A percentile compares a stretch with the other conserved stretches of the same genome.
Conservation (phyloP, 2,329 filamentous ascomycete species). For the Pyricularia sp. region DNA sequence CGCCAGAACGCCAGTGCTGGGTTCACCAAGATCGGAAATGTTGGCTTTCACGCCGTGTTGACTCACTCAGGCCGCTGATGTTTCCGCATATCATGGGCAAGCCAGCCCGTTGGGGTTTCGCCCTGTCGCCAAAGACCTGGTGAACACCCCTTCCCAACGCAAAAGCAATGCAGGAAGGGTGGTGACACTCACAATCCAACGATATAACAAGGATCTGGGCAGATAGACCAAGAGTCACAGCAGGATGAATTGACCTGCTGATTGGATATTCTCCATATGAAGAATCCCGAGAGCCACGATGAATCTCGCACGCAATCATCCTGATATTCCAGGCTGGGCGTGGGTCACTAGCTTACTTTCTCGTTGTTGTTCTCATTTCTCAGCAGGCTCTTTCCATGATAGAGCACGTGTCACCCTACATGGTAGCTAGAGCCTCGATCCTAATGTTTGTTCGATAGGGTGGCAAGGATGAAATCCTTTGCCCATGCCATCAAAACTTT, state of each 20-base stretch:
- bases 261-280: not conserved
- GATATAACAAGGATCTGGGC: not conserved
- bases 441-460: no score
- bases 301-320: not conserved
- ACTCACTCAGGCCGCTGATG: no score
- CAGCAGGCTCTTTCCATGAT: no score
- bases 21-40: not conserved
- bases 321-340: not conserved
- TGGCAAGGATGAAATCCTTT: not conserved
- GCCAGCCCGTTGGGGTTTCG: no score
- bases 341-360: not conserved
- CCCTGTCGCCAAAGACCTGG: not conserved
- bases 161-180: not conserved
- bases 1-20: not conserved
- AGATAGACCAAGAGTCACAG: not conserved
- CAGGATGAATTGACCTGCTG: not conserved
- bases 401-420: not conserved
- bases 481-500: conserved; percentile 31
- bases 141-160: not conserved
- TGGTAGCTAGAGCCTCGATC: not conserved
- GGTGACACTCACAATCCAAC: not conserved
- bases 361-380: not conserved
- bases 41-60: no score
- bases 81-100: not conserved
- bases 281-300: not conserved